Percentiles rank a stretch among this genome's conserved stretches.
phyloP scores from a whole-genome alignment of 2,329 filamentous ascomycete genomes.

The Penicillium corylophilum region DNA sequence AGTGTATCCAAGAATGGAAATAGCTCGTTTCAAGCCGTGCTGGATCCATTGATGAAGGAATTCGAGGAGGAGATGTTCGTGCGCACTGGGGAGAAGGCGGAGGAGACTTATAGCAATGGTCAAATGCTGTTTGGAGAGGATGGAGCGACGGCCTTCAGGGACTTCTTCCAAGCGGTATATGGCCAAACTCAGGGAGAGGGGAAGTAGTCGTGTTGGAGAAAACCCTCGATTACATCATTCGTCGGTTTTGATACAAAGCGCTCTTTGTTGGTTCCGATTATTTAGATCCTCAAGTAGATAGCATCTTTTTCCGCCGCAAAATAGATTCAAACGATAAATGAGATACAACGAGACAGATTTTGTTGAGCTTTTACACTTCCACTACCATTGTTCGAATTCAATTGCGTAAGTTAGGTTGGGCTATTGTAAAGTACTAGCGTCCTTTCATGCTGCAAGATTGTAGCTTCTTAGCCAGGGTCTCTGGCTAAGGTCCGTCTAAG shows the following conservation, averaged over 20 bases:
- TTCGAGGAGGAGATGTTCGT: conserved; percentile 21
- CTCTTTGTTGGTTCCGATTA: not conserved
- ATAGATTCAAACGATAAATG: not conserved
- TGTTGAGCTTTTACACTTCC: not conserved
- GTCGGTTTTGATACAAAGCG: not conserved
- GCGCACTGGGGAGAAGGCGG: conserved; percentile 18
- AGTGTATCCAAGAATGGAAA: not conserved
- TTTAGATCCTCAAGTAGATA: not conserved
- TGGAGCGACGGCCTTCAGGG: conserved; percentile 17
- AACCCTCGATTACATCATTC: not conserved
- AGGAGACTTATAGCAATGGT: conserved; percentile 24
- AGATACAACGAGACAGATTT: not conserved
- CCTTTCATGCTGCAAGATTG: too few relatives aligned
- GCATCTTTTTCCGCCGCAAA: not conserved
- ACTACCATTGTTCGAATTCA: too few relatives aligned
- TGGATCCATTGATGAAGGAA: conserved; percentile 17
- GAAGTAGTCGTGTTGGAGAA: not conserved
- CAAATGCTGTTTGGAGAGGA: conserved; percentile 23
- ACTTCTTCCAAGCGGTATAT: conserved; percentile 7
- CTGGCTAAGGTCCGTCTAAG: too few relatives aligned
- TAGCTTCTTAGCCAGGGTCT: too few relatives aligned
- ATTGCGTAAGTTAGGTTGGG: too few relatives aligned
- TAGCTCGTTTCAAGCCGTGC: conserved; percentile 4
- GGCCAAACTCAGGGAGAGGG: not conserved
- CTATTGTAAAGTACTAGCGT: too few relatives aligned